Evolutionary conservation across 371 early-diverging fungal genomes (phyloP).

Genomic region (Syncephalastrum monosporum): DNA sequence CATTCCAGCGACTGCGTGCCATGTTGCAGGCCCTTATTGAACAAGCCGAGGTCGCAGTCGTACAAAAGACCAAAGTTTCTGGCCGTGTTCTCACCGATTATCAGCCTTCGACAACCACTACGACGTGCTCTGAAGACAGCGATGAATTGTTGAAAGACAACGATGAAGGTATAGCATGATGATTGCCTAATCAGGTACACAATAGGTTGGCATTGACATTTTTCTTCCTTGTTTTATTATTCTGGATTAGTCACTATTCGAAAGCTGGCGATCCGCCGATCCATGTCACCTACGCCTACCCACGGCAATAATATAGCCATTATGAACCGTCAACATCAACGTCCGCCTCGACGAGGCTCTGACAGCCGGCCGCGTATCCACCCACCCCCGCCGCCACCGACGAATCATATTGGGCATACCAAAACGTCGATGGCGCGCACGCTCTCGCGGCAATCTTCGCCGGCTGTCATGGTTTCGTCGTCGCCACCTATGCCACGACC

Average conservation of each 20-base stretch:
- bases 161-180: slow-evolving; percentile 3
- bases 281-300: slow-evolving; percentile 14
- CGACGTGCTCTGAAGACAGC: neutral
- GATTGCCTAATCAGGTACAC: neutral
- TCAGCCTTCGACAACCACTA: slow-evolving; percentile 1
- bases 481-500: slow-evolving; percentile 8
- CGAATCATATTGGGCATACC: slow-evolving; percentile 15
- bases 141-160: neutral
- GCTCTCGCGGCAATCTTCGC: slow-evolving; percentile 20
- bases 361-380: slow-evolving; percentile 12
- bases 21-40: slow-evolving; percentile 41
- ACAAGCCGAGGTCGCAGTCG: slow-evolving; percentile 41
- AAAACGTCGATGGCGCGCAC: slow-evolving; percentile 23
- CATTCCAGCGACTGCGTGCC: slow-evolving; percentile 31
- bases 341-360: slow-evolving; percentile 16
- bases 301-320: slow-evolving; percentile 11
- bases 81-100: slow-evolving; percentile 23
- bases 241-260: slow-evolving; percentile 9
- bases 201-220: neutral
- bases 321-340: slow-evolving; percentile 18
- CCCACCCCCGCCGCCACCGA: slow-evolving; percentile 3
- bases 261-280: slow-evolving; percentile 17
- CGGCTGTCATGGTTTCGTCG: slow-evolving; percentile 20
- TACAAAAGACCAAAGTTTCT: slow-evolving; percentile 24
- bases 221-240: neutral